phyloP scores from a whole-genome alignment of 192 early-diverging fungal genomes.

The Backusella liffmaniae region DNA sequence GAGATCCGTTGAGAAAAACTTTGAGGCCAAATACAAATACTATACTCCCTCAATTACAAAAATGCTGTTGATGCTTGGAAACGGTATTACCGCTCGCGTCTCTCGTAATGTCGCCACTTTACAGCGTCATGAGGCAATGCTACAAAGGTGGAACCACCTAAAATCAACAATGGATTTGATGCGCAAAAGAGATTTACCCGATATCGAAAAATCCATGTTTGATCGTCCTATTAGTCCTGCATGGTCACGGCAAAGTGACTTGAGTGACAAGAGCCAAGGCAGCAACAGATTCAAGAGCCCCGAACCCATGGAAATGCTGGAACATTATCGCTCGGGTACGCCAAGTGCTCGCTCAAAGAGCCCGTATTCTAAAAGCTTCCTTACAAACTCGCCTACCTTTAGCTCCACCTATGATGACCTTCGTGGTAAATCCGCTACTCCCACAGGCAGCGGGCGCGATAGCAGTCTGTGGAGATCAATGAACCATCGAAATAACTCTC shows the following conservation, averaged over 20 bases:
- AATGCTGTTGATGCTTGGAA: constrained; percentile 56
- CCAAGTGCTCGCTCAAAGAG: constrained; percentile 5
- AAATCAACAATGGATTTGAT: constrained; percentile 32
- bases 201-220: constrained; percentile 26
- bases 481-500: not conserved
- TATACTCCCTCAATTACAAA: constrained; percentile 53
- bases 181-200: constrained; percentile 29
- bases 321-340: not conserved
- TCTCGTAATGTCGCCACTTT: constrained; percentile 45
- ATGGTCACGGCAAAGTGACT: constrained; percentile 33
- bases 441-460: constrained; percentile 15
- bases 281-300: constrained; percentile 23
- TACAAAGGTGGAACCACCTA: constrained; percentile 51
- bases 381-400: not conserved
- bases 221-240: constrained; percentile 35
- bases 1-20: constrained; percentile 50
- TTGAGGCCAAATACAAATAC: constrained; percentile 58
- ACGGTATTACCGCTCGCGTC: constrained; percentile 49
- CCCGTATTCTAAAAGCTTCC: constrained; percentile 15
- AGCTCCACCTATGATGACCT: constrained; percentile 18
- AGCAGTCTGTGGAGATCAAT: constrained; percentile 22
- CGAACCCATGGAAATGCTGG: constrained; percentile 19
- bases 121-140: constrained; percentile 46
- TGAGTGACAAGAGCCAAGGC: constrained; percentile 23
- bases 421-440: constrained; percentile 15